Conservation (phyloP, 1,284 basidiomycete genomes). For the Puccinia horiana region DNA sequence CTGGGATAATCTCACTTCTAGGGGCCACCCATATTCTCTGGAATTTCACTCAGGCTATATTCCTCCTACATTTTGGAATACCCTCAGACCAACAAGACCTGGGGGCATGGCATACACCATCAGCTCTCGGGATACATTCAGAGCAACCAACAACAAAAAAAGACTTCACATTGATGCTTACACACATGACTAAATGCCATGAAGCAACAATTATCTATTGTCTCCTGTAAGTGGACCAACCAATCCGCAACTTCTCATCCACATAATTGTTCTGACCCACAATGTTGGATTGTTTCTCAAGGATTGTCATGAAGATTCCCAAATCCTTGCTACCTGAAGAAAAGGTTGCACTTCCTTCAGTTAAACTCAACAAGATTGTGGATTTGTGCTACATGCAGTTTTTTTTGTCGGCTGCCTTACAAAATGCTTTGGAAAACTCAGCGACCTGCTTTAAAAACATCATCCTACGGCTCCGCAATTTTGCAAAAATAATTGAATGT, state of each 20-base stretch:
- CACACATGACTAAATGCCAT: not conserved
- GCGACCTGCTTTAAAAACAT: not conserved
- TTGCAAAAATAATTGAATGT: not conserved
- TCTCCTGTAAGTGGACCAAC: not conserved
- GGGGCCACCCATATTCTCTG: conserved; percentile 13
- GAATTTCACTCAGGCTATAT: conserved; percentile 17
- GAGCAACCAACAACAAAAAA: conserved; percentile 10
- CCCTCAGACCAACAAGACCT: not conserved
- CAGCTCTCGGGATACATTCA: not conserved
- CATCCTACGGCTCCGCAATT: not conserved
- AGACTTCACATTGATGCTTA: conserved; percentile 14
- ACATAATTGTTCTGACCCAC: too few relatives aligned
- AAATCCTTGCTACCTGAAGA: not conserved
- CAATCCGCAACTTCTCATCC: too few relatives aligned
- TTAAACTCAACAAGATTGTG: not conserved
- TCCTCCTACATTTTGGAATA: conserved; percentile 5
- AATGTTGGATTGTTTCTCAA: not conserved
- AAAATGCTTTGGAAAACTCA: not conserved
- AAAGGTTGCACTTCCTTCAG: not conserved
- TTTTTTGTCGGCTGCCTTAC: not conserved
- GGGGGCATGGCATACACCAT: not conserved
- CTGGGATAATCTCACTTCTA: not conserved
- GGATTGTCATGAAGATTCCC: not conserved
- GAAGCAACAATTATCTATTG: not conserved
- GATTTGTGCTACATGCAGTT: not conserved